These are phyloP conservation scores for Boletus subluridellus DNA, from an alignment of 1,284 basidiomycete genomes.

Conservation along the genomic window DNA sequence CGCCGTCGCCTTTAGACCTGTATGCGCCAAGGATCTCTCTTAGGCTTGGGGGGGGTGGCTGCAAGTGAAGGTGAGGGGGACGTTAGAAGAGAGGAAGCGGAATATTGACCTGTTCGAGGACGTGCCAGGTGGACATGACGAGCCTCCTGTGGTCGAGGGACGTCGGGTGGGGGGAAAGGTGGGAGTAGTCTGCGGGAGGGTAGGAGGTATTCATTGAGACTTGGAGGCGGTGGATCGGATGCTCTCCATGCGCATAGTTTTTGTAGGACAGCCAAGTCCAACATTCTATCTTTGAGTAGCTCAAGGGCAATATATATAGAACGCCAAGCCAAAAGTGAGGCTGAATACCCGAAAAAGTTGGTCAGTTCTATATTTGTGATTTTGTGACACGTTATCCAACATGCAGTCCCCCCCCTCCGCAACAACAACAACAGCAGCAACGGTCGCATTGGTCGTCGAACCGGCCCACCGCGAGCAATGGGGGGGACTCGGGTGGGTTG, in stretches of 20 bases:
- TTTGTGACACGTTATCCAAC: constrained; percentile 10
- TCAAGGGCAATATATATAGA: constrained; percentile 33
- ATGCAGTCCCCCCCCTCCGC: not conserved
- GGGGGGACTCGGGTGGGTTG: not conserved
- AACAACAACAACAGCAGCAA: not conserved
- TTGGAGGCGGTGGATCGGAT: constrained; percentile 15
- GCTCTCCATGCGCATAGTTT: constrained; percentile 31
- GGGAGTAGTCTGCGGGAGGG: constrained; percentile 28
- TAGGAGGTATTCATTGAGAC: constrained; percentile 27
- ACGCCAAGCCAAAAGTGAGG: constrained; percentile 40
- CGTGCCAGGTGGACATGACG: constrained; percentile 44
- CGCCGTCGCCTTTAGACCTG: constrained; percentile 77
- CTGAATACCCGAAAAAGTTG: constrained; percentile 33
- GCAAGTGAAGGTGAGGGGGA: constrained; percentile 15
- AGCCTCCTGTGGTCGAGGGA: constrained; percentile 33
- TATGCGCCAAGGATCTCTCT: constrained; percentile 84
- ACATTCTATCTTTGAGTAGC: constrained; percentile 39
- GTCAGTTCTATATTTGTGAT: constrained; percentile 24
- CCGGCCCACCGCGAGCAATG: not conserved
- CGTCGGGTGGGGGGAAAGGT: constrained; percentile 15
- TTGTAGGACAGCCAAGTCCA: constrained; percentile 39
- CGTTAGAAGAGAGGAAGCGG: not conserved
- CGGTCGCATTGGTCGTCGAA: not conserved
- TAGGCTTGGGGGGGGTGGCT: constrained; percentile 74
- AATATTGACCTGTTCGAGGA: constrained; percentile 45